phyloP scores from a whole-genome alignment of 2,329 filamentous ascomycete species.

The Phoma herbarum region DNA sequence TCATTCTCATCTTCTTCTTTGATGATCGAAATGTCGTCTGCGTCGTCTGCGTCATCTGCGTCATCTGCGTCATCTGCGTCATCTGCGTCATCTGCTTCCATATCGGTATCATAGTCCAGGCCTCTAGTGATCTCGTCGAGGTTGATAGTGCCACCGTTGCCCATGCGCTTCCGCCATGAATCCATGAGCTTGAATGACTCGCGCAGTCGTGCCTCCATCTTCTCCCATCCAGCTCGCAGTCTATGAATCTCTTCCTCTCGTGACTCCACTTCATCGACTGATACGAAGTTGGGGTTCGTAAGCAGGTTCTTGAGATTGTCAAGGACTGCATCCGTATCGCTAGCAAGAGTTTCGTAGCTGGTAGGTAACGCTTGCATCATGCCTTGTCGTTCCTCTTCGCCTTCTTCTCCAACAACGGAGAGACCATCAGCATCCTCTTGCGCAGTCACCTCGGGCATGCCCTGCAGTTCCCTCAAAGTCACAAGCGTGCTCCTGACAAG shows the following conservation, averaged over 20 bases:
- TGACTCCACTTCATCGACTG: slow-evolving; percentile 91
- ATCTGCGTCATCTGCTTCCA: slow-evolving; percentile 46
- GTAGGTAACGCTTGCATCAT: slow-evolving; percentile 61
- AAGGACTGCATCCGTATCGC: slow-evolving; percentile 78
- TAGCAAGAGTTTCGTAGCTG: slow-evolving; percentile 73
- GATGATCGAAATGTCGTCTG: slow-evolving; percentile 39
- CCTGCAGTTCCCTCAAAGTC: slow-evolving; percentile 72
- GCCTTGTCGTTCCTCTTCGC: slow-evolving; percentile 42
- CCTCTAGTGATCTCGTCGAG: slow-evolving; percentile 69
- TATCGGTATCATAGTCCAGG: slow-evolving; percentile 62
- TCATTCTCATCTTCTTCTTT: slow-evolving; percentile 33
- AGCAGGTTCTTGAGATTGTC: slow-evolving; percentile 83
- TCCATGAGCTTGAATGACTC: slow-evolving; percentile 93
- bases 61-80: too few relatives aligned
- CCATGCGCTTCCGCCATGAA: slow-evolving; percentile 86
- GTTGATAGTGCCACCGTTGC: slow-evolving; percentile 72
- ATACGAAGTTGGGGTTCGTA: slow-evolving; percentile 95
- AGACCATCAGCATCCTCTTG: slow-evolving; percentile 37
- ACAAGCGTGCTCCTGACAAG: slow-evolving; percentile 76
- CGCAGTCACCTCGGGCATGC: slow-evolving; percentile 54
- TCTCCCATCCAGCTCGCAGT: slow-evolving; percentile 86
- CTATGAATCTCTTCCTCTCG: slow-evolving; percentile 89
- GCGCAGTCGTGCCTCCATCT: slow-evolving; percentile 90
- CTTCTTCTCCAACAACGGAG: slow-evolving; percentile 42
- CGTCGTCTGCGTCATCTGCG: slow-evolving; percentile 43